Conservation (phyloP, 2,329 filamentous ascomycete genomes). For the Tolypocladium pustulatum region DNA sequence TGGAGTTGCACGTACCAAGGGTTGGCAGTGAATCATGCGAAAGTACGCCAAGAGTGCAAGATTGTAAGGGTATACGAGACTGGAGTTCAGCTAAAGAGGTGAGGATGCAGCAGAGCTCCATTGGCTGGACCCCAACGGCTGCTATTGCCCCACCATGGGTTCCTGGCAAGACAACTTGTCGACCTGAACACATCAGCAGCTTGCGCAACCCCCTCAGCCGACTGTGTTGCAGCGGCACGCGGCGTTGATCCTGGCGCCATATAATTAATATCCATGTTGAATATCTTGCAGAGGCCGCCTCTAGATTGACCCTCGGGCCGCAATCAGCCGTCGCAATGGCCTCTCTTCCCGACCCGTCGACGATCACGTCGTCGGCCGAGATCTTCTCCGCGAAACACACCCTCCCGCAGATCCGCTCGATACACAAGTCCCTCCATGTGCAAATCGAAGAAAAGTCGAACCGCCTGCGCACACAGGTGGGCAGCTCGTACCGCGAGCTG, state of each 20-base stretch:
- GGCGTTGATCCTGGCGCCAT: not conserved
- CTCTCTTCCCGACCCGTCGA: slow-evolving; percentile 32
- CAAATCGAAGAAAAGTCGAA: slow-evolving; percentile 52
- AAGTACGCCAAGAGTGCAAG: no score
- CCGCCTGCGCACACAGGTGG: slow-evolving; percentile 53
- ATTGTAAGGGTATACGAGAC: no score
- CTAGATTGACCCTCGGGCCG: not conserved
- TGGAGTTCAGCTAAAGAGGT: not conserved
- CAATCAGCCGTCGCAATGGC: slow-evolving; percentile 20
- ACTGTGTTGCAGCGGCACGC: not conserved
- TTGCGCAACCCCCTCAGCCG: not conserved
- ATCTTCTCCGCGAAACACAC: slow-evolving; percentile 47
- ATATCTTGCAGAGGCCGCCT: not conserved
- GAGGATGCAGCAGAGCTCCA: not conserved
- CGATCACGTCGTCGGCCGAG: slow-evolving; percentile 37
- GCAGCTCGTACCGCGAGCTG: slow-evolving; percentile 71
- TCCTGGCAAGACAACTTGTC: not conserved
- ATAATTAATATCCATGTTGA: not conserved
- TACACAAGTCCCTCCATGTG: slow-evolving; percentile 49
- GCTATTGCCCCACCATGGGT: not conserved
- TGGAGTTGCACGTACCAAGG: not conserved
- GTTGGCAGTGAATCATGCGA: not conserved
- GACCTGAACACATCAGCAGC: not conserved
- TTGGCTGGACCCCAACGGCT: not conserved
- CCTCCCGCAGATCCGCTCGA: slow-evolving; percentile 51